These are phyloP conservation scores for Pyricularia grisea DNA, from an alignment of 2,329 filamentous ascomycete genomes.

Conservation along the genomic window DNA sequence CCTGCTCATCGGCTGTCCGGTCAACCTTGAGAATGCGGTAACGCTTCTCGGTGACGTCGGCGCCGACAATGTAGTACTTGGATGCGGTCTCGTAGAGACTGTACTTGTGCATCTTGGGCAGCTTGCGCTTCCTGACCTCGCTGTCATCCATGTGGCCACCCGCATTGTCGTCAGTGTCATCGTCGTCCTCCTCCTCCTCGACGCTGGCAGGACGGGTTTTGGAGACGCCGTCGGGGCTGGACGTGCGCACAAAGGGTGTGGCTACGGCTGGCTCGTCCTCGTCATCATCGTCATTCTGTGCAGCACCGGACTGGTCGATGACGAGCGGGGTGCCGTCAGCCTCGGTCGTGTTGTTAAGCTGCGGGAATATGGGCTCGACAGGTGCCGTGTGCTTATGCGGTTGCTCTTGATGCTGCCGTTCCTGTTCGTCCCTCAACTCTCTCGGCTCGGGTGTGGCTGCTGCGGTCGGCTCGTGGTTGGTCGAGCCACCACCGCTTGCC, in stretches of 20 bases:
- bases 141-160: constrained; percentile 11
- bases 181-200: constrained; percentile 11
- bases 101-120: constrained; percentile 84
- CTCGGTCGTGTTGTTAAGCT: constrained; percentile 30
- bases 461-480: constrained; percentile 4
- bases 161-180: constrained; percentile 22
- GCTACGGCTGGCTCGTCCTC: constrained; percentile 50
- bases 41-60: constrained; percentile 78
- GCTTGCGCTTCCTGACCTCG: constrained; percentile 24
- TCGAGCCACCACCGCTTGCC: constrained; percentile 8
- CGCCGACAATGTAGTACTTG: constrained; percentile 88
- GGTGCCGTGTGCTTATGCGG: constrained; percentile 4
- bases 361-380: constrained; percentile 24
- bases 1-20: constrained; percentile 68
- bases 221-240: constrained; percentile 35
- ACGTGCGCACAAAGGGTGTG: constrained; percentile 45
- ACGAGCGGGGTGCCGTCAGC: constrained; percentile 23
- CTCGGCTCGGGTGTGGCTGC: constrained; percentile 3
- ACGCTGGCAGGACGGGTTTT: constrained; percentile 15
- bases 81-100: constrained; percentile 94
- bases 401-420: background rate
- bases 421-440: background rate
- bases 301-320: constrained; percentile 11
- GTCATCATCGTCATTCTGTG: constrained; percentile 36
- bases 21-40: constrained; percentile 95